These are phyloP conservation scores for Microcera coccophila DNA, from an alignment of 2,329 filamentous ascomycete species.

Conservation along the genomic window DNA sequence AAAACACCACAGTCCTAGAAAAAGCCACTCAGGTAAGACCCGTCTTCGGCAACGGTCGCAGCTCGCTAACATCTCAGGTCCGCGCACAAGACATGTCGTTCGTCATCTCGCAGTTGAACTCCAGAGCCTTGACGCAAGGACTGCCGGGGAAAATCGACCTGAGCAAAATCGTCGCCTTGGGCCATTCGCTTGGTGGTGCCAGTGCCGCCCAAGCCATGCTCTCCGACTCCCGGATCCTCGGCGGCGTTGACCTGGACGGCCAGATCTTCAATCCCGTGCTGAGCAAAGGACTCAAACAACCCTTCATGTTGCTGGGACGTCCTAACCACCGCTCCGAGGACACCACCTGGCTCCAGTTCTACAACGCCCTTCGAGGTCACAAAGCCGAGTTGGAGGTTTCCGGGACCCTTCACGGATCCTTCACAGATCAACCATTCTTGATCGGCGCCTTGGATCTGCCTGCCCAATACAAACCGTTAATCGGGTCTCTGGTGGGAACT, in stretches of 20 bases:
- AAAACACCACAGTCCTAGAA: conserved; percentile 8
- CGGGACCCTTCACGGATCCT: conserved; percentile 30
- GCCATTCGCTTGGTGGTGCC: conserved; percentile 40
- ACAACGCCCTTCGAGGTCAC: conserved; percentile 21
- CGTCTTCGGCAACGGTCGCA: background rate
- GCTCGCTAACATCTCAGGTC: conserved; percentile 19
- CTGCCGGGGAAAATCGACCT: conserved; percentile 26
- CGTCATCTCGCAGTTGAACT: conserved; percentile 33
- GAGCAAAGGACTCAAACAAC: conserved; percentile 24
- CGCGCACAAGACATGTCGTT: conserved; percentile 37
- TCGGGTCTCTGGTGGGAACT: conserved; percentile 8
- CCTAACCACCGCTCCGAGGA: conserved; percentile 29
- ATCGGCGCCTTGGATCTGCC: conserved; percentile 23
- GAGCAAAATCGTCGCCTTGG: conserved; percentile 32
- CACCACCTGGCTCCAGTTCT: conserved; percentile 31
- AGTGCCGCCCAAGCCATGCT: conserved; percentile 32
- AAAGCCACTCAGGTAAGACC: conserved; percentile 17
- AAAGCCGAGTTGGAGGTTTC: conserved; percentile 23
- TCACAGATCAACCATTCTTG: conserved; percentile 30
- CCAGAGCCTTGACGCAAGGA: conserved; percentile 13
- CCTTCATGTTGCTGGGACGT: conserved; percentile 32
- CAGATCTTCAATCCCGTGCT: conserved; percentile 29
- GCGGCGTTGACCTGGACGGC: conserved; percentile 42
- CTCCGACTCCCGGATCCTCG: conserved; percentile 31
- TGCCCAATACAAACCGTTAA: background rate